phyloP scores from a whole-genome alignment of 805 yeast genomes.

The Teunomyces panamensis region DNA sequence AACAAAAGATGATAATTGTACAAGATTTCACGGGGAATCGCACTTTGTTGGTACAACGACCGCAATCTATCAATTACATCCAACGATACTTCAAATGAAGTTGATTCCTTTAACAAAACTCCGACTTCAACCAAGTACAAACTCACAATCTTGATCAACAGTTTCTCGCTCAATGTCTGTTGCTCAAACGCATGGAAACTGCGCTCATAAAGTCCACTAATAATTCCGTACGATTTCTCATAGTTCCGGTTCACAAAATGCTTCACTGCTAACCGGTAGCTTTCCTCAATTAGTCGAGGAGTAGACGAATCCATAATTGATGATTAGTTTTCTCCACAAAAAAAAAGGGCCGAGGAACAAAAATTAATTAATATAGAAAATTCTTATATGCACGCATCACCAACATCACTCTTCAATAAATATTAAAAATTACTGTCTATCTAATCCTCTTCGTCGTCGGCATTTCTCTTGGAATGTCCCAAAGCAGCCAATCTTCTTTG shows the following conservation, averaged over 20 bases:
- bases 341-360: not conserved
- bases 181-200: conserved; percentile 19
- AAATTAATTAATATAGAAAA: not conserved
- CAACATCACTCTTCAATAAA: too few species aligned
- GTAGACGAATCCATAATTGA: not conserved
- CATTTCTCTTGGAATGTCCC: conserved; percentile 43
- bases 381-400: not conserved
- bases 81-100: conserved; percentile 7
- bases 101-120: conserved; percentile 9
- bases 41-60: conserved; percentile 14
- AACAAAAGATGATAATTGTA: conserved; percentile 30
- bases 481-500: conserved; percentile 59
- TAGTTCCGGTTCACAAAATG: conserved; percentile 38
- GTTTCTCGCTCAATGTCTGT: conserved; percentile 23
- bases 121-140: conserved; percentile 38
- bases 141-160: conserved; percentile 33
- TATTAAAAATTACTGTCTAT: not conserved
- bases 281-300: conserved; percentile 6
- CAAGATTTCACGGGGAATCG: conserved; percentile 31
- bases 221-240: conserved; percentile 27
- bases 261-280: conserved; percentile 35
- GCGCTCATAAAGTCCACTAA: conserved; percentile 19
- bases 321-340: not conserved
- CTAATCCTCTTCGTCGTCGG: conserved; percentile 50
- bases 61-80: conserved; percentile 16